Evolutionary conservation across 192 early-diverging fungal genomes (phyloP), one percentile per base, ranked within the genome.

Genomic region (Backusella psychrophila): DNA sequence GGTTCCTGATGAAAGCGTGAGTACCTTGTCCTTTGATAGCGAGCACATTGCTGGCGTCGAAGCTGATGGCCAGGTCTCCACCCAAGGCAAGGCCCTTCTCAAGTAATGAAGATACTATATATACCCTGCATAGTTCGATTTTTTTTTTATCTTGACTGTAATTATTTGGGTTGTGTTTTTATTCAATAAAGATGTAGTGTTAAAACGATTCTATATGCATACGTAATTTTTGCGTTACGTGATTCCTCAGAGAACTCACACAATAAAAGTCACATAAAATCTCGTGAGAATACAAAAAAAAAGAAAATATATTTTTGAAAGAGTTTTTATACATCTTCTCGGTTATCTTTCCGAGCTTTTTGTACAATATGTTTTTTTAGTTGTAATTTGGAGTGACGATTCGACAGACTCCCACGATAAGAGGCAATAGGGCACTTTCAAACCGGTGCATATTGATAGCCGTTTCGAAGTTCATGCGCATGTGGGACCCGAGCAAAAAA

Each of bases 31-130:
- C 9, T 67, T 73, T 67, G 35, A n/a, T 17, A 42, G 73, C 42
- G 42, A 63, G 0, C 53, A 77, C 3, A 46, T 81, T 29, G 44
- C 72, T 23, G 49, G 49, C 71, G 46, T 81, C 23, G 80, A 81
- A 49, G 71, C 80, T 26, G 80, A 81, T 75, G 80, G 80, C 33
- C 73, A 78, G 49, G 76, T 81, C 33, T 72, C 80, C 29, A 81
- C 76, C 12, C 80, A 75, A 49, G 80, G 80, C 21, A 23, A 74
- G 11, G 17, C 21, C 11, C 39, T 78, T 19, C 41, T 72, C 41
- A 72, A 78, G 65, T 52, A 76, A 44, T 66, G 35, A 29, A 67
- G 15, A 75, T 63, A 14, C 26, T 63, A 23, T 23, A n/a, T 59
- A 63, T 63, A 63, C 23, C 56, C 56, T 63, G 26, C 23, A 63